Base-by-base conservation (phyloP, 768 basidiomycete species). In the Rubroboletus pulcherrimus region DNA sequence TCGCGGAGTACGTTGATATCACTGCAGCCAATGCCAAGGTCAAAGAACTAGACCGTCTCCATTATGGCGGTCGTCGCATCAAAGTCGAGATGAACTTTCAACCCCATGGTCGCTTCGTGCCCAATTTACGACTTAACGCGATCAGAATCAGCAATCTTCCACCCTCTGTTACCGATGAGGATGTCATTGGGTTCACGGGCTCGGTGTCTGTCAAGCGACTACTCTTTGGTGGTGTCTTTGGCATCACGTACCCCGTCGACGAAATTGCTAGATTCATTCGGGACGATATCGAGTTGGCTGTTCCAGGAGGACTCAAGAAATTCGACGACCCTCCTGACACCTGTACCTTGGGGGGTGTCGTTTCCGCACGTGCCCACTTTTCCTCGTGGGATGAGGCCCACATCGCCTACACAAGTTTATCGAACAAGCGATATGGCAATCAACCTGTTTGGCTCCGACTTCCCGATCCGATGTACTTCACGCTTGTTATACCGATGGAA, bases 401-500 rank as follows among this genome's bases (percentile, higher is more conserved):
- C 40, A 48, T 57, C 1, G 77, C 77, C 7, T 66, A 74, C 26
- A 69, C 71, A 6, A 60, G 54, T 19, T 70, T 85, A 37, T 64
- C 70, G 5, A 66, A 68, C 7, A 72, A 64, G 33, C 63, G 63
- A 8, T 68, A 75, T 21, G 70, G 71, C 1, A 71, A 70, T 37
- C 72, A 74, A 3, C 31, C 51, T 17, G 57, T 81, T 35, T 73
- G 73, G 54, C 59, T 77, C 19, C 71, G 71, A 29, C 77, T 81
- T 44, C 80, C 81, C 0, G 71, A 77, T 58, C 78, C 81, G 1
- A 71, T 81, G 58, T 71, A 78, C 47, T 86, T 83, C 65, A 73
- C 74, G 14, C 77, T 82, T 40, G 72, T 66, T 29, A 77, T 85
- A 42, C 74, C 80, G 1, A 48, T 56, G 10, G 75, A 73, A 29